Evolutionary conservation across 352 stramenopile genomes (phyloP).

Genomic region (Phytophthora pseudosyringae): DNA sequence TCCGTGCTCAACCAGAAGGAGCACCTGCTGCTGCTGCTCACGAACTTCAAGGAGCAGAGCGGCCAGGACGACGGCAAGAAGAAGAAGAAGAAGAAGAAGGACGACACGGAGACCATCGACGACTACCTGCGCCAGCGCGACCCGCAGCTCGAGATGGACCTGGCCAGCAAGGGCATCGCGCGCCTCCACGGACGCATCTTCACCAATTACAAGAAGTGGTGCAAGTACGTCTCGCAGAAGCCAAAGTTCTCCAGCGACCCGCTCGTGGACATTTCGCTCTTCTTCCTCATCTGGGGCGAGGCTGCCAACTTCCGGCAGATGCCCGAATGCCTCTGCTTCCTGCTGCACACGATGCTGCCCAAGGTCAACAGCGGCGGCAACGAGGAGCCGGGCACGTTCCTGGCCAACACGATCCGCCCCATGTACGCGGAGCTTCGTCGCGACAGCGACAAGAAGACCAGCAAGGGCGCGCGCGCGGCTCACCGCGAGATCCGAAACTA

Average conservation of each 20-base stretch:
- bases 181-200: constrained; percentile 77
- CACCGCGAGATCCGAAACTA: constrained; percentile 87
- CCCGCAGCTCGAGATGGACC: constrained; percentile 72
- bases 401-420: constrained; percentile 70
- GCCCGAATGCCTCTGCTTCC: constrained; percentile 80
- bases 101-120: constrained; percentile 41
- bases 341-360: constrained; percentile 79
- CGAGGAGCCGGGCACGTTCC: constrained; percentile 68
- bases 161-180: constrained; percentile 66
- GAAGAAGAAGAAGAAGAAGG: constrained; percentile 47
- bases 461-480: constrained; percentile 67
- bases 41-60: constrained; percentile 80
- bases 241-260: constrained; percentile 77
- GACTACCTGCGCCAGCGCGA: constrained; percentile 58
- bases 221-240: constrained; percentile 82
- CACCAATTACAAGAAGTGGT: constrained; percentile 89
- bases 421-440: constrained; percentile 76
- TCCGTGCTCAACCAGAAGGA: constrained; percentile 81
- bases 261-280: constrained; percentile 76
- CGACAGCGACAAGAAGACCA: constrained; percentile 88
- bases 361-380: constrained; percentile 56
- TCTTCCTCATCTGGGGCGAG: constrained; percentile 89
- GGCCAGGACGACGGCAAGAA: constrained; percentile 51
- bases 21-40: constrained; percentile 75
- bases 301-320: constrained; percentile 85